Evolutionary conservation across 2,329 filamentous ascomycete genomes (phyloP).

Genomic region (Pyricularia pennisetigena): DNA sequence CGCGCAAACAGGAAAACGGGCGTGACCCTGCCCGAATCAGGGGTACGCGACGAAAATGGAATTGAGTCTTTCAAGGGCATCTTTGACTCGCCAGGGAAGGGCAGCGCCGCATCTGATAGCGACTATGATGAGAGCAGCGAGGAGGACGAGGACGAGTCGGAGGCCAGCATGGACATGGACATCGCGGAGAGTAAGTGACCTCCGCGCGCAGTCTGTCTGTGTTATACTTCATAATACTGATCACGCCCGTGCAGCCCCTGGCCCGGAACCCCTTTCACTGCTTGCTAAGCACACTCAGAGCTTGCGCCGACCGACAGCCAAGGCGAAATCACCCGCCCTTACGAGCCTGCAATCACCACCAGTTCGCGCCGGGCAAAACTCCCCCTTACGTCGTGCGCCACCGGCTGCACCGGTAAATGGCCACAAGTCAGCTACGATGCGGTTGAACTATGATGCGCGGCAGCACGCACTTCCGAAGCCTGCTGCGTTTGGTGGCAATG

Average conservation of each 20-base stretch:
- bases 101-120: constrained; percentile 11
- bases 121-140: constrained; percentile 18
- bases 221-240: background rate
- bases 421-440: constrained; percentile 36
- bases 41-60: constrained; percentile 80
- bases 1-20: constrained; percentile 67
- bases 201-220: background rate
- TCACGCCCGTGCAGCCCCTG: constrained; percentile 29
- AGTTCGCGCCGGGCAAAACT: constrained; percentile 26
- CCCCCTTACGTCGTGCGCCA: background rate
- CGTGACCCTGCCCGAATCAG: constrained; percentile 66
- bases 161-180: constrained; percentile 37
- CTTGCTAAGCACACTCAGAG: constrained; percentile 40
- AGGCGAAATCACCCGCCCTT: constrained; percentile 51
- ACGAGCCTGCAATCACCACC: constrained; percentile 52
- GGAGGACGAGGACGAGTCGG: constrained; percentile 19
- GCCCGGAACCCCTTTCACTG: constrained; percentile 42
- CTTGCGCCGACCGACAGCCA: constrained; percentile 34
- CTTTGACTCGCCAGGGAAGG: constrained; percentile 65
- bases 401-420: background rate
- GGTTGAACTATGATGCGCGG: constrained; percentile 38
- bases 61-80: constrained; percentile 80
- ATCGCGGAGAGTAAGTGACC: constrained; percentile 30
- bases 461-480: constrained; percentile 10
- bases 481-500: background rate